These are phyloP conservation scores for Oryza brachyantha DNA, from an alignment of 176 grass and related monocot genomes.

Conservation along the genomic window DNA sequence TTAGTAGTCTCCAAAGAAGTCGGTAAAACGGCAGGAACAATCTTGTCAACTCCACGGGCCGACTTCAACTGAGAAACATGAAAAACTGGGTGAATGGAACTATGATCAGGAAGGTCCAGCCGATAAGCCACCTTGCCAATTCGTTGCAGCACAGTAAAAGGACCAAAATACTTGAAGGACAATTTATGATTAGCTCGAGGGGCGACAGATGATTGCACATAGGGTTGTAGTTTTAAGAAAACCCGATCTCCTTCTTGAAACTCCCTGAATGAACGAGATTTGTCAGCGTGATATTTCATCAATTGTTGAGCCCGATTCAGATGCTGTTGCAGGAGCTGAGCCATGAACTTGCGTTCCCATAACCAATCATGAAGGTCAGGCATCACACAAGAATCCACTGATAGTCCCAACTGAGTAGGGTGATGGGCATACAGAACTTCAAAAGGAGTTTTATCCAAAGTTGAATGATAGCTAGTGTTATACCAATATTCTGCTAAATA, in stretches of 20 bases:
- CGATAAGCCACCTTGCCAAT: not conserved
- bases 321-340: not conserved
- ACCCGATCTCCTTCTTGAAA: not conserved
- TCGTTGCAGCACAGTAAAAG: not conserved
- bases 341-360: rapidly evolving
- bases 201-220: not conserved
- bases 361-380: not conserved
- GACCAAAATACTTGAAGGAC: not conserved
- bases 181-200: not conserved
- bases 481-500: not conserved
- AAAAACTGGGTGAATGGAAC: not conserved
- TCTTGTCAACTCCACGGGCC: no score
- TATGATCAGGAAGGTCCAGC: not conserved
- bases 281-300: not conserved
- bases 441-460: not conserved
- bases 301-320: rapidly evolving
- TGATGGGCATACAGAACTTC: not conserved
- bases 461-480: not conserved
- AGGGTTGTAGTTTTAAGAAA: not conserved
- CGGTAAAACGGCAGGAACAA: no score
- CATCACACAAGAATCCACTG: no score
- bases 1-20: no score
- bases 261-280: not conserved
- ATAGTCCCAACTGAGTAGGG: not conserved
- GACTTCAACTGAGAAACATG: not conserved